phyloP scores from a whole-genome alignment of 306 rosid species.

The Inga laurina region DNA sequence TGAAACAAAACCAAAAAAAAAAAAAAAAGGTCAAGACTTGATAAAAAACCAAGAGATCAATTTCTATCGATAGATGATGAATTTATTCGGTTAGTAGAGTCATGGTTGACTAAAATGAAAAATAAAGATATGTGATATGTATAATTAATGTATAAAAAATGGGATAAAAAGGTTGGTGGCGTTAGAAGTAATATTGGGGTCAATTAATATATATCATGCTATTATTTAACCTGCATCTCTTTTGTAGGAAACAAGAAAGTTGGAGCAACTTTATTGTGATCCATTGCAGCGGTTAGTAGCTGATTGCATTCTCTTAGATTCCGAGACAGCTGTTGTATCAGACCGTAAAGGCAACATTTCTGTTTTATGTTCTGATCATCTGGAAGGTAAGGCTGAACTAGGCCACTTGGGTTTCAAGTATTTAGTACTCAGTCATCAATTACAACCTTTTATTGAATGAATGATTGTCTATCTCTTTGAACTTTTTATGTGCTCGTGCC shows the following conservation, averaged over 20 bases:
- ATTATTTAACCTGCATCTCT: slow-evolving; percentile 32
- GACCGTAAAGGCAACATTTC: slow-evolving; percentile 95
- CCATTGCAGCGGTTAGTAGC: slow-evolving; percentile 89
- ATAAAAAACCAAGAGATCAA: neutral
- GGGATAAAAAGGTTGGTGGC: neutral
- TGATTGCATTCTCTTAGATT: slow-evolving; percentile 86
- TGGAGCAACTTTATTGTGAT: slow-evolving; percentile 83
- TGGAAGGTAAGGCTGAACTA: slow-evolving; percentile 62
- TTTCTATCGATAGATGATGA: neutral
- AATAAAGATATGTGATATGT: neutral
- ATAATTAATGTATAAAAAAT: neutral
- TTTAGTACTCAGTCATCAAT: slow-evolving; percentile 7
- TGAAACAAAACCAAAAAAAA: neutral
- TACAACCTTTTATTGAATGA: neutral
- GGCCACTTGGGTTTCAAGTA: slow-evolving; percentile 13
- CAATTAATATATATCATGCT: neutral
- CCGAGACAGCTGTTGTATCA: slow-evolving; percentile 83
- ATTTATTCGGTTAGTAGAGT: neutral
- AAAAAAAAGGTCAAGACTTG: neutral
- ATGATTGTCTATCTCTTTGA: slow-evolving; percentile 18
- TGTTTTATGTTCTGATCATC: slow-evolving; percentile 68
- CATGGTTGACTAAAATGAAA: neutral
- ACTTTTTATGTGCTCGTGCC: slow-evolving; percentile 12
- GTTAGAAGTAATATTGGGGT: slow-evolving; percentile 15
- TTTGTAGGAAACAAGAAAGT: slow-evolving; percentile 68